Base-by-base conservation (phyloP, 805 yeast species). In the Candida montana region DNA sequence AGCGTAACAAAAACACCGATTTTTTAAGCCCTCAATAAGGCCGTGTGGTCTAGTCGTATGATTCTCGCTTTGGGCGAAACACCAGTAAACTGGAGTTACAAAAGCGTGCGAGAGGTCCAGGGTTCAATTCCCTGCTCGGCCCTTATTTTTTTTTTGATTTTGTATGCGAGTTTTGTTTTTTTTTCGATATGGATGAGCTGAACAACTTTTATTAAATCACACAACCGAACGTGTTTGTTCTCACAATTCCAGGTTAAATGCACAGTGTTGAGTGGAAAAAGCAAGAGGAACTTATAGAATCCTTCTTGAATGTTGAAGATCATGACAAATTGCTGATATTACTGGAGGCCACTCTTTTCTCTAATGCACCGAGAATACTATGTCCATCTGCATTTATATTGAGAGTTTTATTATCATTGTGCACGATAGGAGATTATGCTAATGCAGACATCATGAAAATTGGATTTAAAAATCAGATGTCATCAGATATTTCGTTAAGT, bases 321-420 rank as follows among this genome's bases (percentile, higher is more conserved):
- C 68, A 66, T 48, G 67, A 62, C 35, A 58, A 60, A 51, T 40
- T 69, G n/a, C 37, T 71, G 2, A 46, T 59, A 7, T 59, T 59
- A 31, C 41, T 69, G 7, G 73, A 70, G 44, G 35, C 53, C 2
- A 41, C 53, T 2, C 40, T 60, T 3, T 42, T 50, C 34, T 44
- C 42, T 13, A 52, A 54, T 21, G 41, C 52, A 2, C 64, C 65
- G 5, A 18, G 20, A 1, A 35, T 61, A 21, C 45, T 51, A 15
- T 47, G 55, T 9, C 73, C 74, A 1, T 61, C 65, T 1, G 50
- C 58, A 18, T 60, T 62, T 21, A 55, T 64, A 3, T 33, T 68
- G 9, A 49, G 61, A 21, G 56, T 63, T 1, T 37, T 71, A 9
- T 54, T 71, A 33, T 65, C 74, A 1, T 43, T 69, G 20, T 61